Evolutionary conservation across 83 land plant species (phyloP), one percentile per base, ranked within the genome.

Genomic region (Isoetes engelmannii): DNA sequence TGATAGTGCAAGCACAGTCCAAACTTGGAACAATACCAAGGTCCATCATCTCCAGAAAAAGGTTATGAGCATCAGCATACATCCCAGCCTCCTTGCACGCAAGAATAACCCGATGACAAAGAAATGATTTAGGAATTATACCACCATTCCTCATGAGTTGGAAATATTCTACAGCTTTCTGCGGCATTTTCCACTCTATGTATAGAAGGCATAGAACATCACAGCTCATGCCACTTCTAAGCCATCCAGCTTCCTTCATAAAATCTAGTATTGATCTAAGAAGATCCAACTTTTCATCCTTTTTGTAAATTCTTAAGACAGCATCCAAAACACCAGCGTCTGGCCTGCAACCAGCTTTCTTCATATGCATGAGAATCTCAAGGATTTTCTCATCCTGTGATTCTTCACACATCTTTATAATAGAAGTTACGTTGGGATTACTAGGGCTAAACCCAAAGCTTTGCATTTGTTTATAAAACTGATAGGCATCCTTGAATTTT

Each of bases 101-200:
- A 58, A 90, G 86, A 44, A 89, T 92, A 43, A 92, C 62, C 18
- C 84, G 61, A 78, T 87, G 97, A 62, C 88, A 89, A 74, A 92
- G 56, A 57, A 77, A 75, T 65, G 86, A 86, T 65, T 83, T 82
- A 57, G 80, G 88, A 61, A 12, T 28, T 45, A 50, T 44, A 49
- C 81, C 87, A 15, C 67, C 74, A 78, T 80, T 81, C 7, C 53
- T 69, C 65, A 82, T 79, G 4, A 78, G 75, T 37, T 56, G 21
- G 42, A 91, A 80, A 0, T 80, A 59, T 41, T 71, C 48, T 4
- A 91, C 67, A 49, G 97, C 92, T 53, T 82, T 81, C 61, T 84
- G 75, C 19, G 83, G 62, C 68, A 92, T 50, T 9, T 76, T 53
- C 61, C 82, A 74, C 62, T 83, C 74, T 59, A 86, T 74, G 60